These are phyloP conservation scores for Dactylis glomerata DNA, from an alignment of 176 grass and related monocot species.

Conservation along the genomic window DNA sequence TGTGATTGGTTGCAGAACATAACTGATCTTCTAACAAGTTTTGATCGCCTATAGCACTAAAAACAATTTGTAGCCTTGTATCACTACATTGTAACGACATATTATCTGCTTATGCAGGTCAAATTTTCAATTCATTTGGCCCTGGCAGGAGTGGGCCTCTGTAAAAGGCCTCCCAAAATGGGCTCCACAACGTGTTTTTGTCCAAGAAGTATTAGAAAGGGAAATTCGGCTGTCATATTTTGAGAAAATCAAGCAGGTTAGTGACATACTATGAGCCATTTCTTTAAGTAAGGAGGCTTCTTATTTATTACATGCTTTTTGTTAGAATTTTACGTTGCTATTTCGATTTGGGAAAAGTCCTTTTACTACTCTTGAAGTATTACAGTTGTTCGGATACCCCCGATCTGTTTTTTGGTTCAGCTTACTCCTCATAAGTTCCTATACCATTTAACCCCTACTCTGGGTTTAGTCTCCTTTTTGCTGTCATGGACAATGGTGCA, in stretches of 20 bases:
- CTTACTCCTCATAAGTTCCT: neutral
- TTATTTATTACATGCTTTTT: neutral
- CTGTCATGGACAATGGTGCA: neutral
- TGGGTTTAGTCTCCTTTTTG: neutral
- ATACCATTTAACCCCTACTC: neutral
- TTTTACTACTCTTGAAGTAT: neutral
- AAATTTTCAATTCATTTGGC: conserved; percentile 98
- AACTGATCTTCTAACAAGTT: conserved; percentile 2
- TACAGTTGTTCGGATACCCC: neutral
- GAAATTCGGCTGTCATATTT: conserved; percentile 88
- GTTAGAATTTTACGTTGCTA: conserved; percentile 14
- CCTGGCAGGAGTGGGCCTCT: conserved; percentile 94
- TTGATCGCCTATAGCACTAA: neutral
- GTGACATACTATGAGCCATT: conserved; percentile 13
- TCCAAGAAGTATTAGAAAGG: conserved; percentile 98
- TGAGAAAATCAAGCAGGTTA: conserved; percentile 98
- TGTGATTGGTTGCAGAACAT: neutral
- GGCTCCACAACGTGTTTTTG: conserved; percentile 91
- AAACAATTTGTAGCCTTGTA: neutral
- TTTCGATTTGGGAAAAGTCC: neutral
- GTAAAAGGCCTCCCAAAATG: conserved; percentile 94
- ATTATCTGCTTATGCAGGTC: conserved; percentile 48
- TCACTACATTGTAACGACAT: conserved; percentile 21
- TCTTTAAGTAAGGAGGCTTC: neutral
- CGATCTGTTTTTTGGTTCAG: neutral